phyloP scores from a whole-genome alignment of 768 basidiomycete genomes.

The Rhizopogon sp. region DNA sequence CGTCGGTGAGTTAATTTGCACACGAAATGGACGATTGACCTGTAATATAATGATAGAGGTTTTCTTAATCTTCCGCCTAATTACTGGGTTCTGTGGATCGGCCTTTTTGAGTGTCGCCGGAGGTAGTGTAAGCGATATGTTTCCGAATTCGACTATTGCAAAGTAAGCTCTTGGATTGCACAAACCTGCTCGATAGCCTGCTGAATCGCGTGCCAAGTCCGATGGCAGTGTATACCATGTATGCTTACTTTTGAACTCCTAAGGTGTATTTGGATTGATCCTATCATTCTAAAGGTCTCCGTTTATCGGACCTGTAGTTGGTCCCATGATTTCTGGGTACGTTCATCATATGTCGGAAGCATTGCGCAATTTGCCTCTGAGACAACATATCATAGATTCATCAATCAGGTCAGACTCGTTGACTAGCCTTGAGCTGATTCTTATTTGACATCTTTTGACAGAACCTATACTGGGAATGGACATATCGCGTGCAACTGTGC shows the following conservation, averaged over 20 bases:
- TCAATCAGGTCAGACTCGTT: slow-evolving; percentile 50
- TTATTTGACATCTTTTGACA: slow-evolving; percentile 17
- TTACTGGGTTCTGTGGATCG: slow-evolving; percentile 49
- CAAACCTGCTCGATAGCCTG: not conserved
- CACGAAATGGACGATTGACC: not conserved
- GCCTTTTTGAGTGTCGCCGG: slow-evolving; percentile 62
- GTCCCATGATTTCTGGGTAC: slow-evolving; percentile 57
- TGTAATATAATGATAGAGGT: slow-evolving; percentile 33
- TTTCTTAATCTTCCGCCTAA: slow-evolving; percentile 56
- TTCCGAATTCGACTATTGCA: slow-evolving; percentile 49
- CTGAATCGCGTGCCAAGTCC: slow-evolving; percentile 30
- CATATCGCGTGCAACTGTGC: slow-evolving; percentile 63
- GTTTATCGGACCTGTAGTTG: slow-evolving; percentile 51
- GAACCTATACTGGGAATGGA: slow-evolving; percentile 70
- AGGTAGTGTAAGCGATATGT: slow-evolving; percentile 56
- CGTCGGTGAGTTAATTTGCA: slow-evolving; percentile 33
- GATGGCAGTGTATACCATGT: slow-evolving; percentile 51
- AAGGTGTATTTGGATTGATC: not conserved
- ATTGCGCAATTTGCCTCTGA: not conserved
- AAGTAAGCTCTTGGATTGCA: slow-evolving; percentile 35
- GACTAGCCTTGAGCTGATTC: not conserved
- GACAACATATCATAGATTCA: slow-evolving; percentile 40
- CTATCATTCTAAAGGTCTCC: slow-evolving; percentile 30
- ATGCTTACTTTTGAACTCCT: slow-evolving; percentile 2
- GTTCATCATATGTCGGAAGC: slow-evolving; percentile 13